These are phyloP conservation scores for Didymellaceae sp. DNA, from an alignment of 2,329 filamentous ascomycete genomes.

Conservation along the genomic window DNA sequence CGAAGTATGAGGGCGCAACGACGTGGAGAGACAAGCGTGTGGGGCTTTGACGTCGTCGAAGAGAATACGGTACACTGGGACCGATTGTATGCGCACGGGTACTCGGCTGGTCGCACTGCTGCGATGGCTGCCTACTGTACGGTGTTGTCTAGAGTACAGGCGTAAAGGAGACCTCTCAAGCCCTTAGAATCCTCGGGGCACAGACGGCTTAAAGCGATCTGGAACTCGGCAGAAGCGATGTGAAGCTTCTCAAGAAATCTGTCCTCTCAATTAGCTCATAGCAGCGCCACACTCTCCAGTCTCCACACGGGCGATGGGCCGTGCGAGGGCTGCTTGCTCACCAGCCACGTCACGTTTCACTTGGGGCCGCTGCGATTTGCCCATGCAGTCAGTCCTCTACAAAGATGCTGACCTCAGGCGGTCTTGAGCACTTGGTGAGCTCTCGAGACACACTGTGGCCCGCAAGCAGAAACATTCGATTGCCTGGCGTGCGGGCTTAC, in stretches of 20 bases:
- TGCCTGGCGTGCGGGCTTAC: background rate
- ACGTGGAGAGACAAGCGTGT: constrained; percentile 10
- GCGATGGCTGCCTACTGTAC: constrained; percentile 5
- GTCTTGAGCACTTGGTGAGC: background rate
- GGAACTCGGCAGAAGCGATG: constrained; percentile 18
- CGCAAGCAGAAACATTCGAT: constrained; percentile 4
- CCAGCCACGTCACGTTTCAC: constrained; percentile 22
- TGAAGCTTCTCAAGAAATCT: constrained; percentile 30
- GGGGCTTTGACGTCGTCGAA: constrained; percentile 14
- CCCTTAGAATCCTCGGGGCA: constrained; percentile 3
- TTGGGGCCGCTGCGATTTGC: constrained; percentile 11
- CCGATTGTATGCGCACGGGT: constrained; percentile 9
- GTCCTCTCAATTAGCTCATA: constrained; percentile 29
- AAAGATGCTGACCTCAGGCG: background rate
- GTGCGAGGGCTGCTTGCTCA: constrained; percentile 9
- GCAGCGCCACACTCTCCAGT: constrained; percentile 13
- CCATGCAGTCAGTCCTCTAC: background rate
- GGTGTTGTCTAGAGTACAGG: constrained; percentile 1
- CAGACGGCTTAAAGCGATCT: constrained; percentile 14
- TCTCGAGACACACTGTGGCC: background rate
- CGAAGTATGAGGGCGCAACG: constrained; percentile 2
- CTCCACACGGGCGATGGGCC: constrained; percentile 15
- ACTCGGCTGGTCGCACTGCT: constrained; percentile 15
- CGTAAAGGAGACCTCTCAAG: constrained; percentile 12
- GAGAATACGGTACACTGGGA: constrained; percentile 2